Base-by-base conservation (phyloP, 768 basidiomycete genomes). In the Hericium alpestre region DNA sequence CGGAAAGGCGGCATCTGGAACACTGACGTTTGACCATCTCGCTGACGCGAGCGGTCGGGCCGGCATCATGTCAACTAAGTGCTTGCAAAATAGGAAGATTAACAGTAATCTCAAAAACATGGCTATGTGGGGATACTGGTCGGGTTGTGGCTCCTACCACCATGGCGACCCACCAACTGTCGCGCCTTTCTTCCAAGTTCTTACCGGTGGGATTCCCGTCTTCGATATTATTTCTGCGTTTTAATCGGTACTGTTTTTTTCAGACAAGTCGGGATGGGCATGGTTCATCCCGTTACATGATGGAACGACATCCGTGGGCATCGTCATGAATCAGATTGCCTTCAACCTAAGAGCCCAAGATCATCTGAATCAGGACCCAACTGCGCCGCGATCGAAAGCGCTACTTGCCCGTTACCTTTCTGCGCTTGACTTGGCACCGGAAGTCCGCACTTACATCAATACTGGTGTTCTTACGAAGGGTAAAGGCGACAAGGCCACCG, bases 111-210 rank as follows among this genome's bases (percentile, higher is more conserved):
- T 90, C 54, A 83, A 80, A 64, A 90, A 90, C 63, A 74, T 88
- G 15, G 87, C 87, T 2, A 73, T 84, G 20, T 90, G 87, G 87
- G 87, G 81, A 4, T 90, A 90, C 63, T 90, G 86, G 86, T 73
- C 66, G 38, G 74, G 76, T 18, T 76, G 76, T 1, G 74, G 70
- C 16, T 72, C 71, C 32, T 90, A 70, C 50, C 72, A 72, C 2
- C 39, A 58, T 15, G 67, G 66, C 12, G 64, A 67, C 4, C 51
- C 65, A 15, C 72, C 67, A 12, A 65, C 67, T 58, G 68, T 67
- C 49, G 69, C 72, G 15, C 69, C 71, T 7, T 73, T 63, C 58
- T 70, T 73, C 61, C 87, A 90, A 67, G 83, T 86, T 6, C 68
- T 89, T 43, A 81, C 79, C 64, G 85, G 87, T 80, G 59, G 60